Evolutionary conservation across 176 grass and related monocot genomes (phyloP).

Genomic region (Typha latifolia): DNA sequence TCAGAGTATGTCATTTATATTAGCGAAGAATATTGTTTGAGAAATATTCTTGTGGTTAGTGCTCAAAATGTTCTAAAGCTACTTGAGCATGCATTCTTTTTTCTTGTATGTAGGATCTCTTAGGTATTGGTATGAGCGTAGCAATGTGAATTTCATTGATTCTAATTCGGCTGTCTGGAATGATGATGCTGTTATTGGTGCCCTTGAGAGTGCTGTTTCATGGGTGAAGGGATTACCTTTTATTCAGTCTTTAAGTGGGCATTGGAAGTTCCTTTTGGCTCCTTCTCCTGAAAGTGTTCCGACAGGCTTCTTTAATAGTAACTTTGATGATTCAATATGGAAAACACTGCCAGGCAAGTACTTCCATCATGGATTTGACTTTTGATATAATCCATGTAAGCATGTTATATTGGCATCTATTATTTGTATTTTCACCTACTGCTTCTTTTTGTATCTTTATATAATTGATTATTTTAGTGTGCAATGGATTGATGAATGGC

Average conservation of each 20-base stretch:
- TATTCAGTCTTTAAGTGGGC: conserved; percentile 60
- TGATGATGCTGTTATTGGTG: conserved; percentile 43
- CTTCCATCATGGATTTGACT: conserved; percentile 9
- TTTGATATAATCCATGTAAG: not conserved
- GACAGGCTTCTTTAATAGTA: conserved; percentile 43
- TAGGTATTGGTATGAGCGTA: conserved; percentile 82
- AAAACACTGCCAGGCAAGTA: conserved; percentile 57
- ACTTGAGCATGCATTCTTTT: not conserved
- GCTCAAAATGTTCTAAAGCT: not conserved
- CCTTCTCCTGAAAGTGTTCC: conserved; percentile 59
- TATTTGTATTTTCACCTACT: not conserved
- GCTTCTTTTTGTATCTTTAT: not conserved
- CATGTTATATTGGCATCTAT: not conserved
- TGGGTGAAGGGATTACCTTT: conserved; percentile 79
- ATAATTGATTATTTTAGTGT: not conserved
- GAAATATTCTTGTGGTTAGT: no score
- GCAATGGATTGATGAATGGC: not conserved
- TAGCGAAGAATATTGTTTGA: no score
- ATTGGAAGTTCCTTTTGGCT: conserved; percentile 74
- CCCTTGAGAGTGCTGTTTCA: conserved; percentile 52
- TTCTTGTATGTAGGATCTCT: conserved; percentile 42
- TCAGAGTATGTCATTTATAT: no score
- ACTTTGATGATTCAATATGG: conserved; percentile 76
- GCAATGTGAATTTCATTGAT: conserved; percentile 49
- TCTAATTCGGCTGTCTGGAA: conserved; percentile 65